phyloP scores from a whole-genome alignment of 2,329 filamentous ascomycete species.

The Moelleriella libera region DNA sequence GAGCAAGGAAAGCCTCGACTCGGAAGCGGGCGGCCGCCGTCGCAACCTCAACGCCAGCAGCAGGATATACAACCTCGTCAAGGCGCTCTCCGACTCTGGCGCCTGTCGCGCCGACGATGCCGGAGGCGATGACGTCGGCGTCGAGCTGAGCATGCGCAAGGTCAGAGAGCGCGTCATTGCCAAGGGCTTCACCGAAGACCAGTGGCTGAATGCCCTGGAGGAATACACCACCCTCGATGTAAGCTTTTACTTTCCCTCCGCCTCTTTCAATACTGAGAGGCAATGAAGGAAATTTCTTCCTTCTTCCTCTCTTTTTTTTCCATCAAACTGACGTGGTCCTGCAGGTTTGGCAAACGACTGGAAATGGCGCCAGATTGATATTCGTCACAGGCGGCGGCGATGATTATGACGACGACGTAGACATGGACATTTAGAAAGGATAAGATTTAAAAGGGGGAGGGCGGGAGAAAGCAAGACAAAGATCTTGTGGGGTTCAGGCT shows the following conservation, averaged over 20 bases:
- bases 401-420: constrained; percentile 30
- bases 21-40: constrained; percentile 40
- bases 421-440: constrained; percentile 8
- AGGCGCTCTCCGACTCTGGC: constrained; percentile 72
- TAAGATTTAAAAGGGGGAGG: too few relatives aligned
- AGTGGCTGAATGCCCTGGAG: constrained; percentile 73
- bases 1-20: constrained; percentile 79
- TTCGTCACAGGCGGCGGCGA: constrained; percentile 49
- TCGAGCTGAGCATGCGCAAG: constrained; percentile 73
- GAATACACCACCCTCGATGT: constrained; percentile 85
- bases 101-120: constrained; percentile 63
- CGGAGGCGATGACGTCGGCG: constrained; percentile 36
- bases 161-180: constrained; percentile 86
- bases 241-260: constrained; percentile 30
- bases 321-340: background rate
- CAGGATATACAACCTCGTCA: constrained; percentile 91
- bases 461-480: too few relatives aligned
- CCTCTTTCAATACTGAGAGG: background rate
- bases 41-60: constrained; percentile 68
- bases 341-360: constrained; percentile 67
- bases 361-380: constrained; percentile 54
- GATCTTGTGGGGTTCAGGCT: too few relatives aligned
- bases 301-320: background rate
- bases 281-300: background rate
- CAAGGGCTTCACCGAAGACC: constrained; percentile 92